Base-by-base conservation (phyloP, 2,329 filamentous ascomycete genomes). In the Apiospora hydei region DNA sequence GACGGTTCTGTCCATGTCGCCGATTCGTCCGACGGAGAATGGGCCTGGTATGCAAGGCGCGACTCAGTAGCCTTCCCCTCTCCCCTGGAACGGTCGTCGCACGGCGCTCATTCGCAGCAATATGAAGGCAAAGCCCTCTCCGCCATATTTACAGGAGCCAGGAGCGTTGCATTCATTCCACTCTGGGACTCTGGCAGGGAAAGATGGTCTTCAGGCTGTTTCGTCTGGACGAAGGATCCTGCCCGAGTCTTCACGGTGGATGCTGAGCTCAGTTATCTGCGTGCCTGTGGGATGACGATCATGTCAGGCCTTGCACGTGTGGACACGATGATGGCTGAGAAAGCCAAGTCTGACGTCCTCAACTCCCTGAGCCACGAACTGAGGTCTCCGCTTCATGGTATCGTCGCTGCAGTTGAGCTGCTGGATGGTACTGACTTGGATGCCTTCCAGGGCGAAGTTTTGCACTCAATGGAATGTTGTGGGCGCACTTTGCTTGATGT, bases 341-440 rank as follows among this genome's bases (percentile, higher is more conserved):
- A 82, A 70, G 85, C 87, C 44, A 90, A 90, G 77, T 85, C 86
- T 1, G 88, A 90, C 71, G 87, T 90, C 47, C 84, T 92, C 10
- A 87, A 88, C 0, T 90, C 87, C 1, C 85, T 92, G 7, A 89
- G 87, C 3, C 90, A 92, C 75, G 90, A 92, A 76, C 80, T 92
- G 18, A 84, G 90, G 5, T 89, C 87, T 1, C 90, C 90, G 0
- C 81, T 92, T 0, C 89, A 92, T 71, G 90, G 89, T 2, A 86
- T 91, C 44, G 80, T 91, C 0, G 85, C 88, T 0, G 88, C 83
- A 69, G 83, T 84, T 0, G 88, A 90, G 74, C 78, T 90, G 4
- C 76, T 91, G 0, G 83, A 85, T 4, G 87, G 89, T n/a, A 88
- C 87, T 0, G 73, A 80, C 0, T 80, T 89, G 34, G 83, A 82